phyloP scores from a whole-genome alignment of 352 stramenopile genomes.

The Pythium rishiriense region DNA sequence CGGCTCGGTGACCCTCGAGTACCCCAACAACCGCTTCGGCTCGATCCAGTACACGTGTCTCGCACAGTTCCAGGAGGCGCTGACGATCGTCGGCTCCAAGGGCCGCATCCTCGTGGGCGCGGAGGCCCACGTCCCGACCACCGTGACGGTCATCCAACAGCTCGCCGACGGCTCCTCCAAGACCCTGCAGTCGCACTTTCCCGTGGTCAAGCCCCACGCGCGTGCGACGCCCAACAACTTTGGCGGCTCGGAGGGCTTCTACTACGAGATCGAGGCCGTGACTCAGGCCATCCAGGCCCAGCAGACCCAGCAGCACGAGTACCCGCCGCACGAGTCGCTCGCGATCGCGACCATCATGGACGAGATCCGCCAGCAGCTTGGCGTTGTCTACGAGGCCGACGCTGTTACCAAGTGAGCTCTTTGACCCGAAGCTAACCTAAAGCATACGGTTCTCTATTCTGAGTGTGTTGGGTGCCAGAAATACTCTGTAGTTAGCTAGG shows the following conservation, averaged over 20 bases:
- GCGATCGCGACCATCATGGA: conserved; percentile 72
- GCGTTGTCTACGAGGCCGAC: conserved; percentile 55
- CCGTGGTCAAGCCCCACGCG: conserved; percentile 36
- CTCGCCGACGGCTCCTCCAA: conserved; percentile 32
- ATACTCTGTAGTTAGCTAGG: background rate
- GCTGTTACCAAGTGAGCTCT: background rate
- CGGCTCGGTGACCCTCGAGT: conserved; percentile 52
- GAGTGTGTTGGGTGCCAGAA: background rate
- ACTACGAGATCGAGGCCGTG: conserved; percentile 79
- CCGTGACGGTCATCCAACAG: conserved; percentile 42
- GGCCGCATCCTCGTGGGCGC: conserved; percentile 65
- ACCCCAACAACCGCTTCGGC: conserved; percentile 42
- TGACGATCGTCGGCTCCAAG: conserved; percentile 76
- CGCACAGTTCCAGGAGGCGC: conserved; percentile 57
- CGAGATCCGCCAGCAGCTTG: conserved; percentile 59
- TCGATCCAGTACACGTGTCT: conserved; percentile 62
- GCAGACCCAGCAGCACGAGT: conserved; percentile 51
- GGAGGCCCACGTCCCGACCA: conserved; percentile 56
- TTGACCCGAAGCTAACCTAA: background rate
- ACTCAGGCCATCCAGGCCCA: conserved; percentile 54
- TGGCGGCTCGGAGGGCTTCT: conserved; percentile 66
- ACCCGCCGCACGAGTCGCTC: conserved; percentile 63
- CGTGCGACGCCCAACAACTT: conserved; percentile 51
- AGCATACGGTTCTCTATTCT: conserved; percentile 14
- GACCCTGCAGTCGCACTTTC: conserved; percentile 44